These are phyloP conservation scores for Anthoceros angustus DNA, from an alignment of 225 moss, liverwort and hornwort species.

Conservation along the genomic window DNA sequence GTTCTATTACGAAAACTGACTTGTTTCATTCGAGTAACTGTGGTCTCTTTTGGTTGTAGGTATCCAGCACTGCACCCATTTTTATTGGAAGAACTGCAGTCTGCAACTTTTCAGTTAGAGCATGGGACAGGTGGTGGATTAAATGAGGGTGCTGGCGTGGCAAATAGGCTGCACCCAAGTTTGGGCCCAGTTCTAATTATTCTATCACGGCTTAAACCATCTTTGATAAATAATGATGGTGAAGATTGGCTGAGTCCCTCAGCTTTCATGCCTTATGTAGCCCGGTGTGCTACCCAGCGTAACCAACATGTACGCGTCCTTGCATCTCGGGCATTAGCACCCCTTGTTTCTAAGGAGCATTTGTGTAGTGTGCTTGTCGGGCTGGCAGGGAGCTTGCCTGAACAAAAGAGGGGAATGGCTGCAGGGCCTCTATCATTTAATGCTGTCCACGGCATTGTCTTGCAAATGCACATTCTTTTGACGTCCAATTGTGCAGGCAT, in stretches of 20 bases:
- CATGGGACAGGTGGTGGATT: slow-evolving; percentile 29
- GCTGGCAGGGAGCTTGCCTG: slow-evolving; percentile 57
- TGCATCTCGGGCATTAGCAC: slow-evolving; percentile 74
- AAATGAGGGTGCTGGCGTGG: slow-evolving; percentile 47
- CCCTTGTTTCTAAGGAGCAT: slow-evolving; percentile 71
- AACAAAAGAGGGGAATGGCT: slow-evolving; percentile 1
- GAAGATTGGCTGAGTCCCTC: slow-evolving; percentile 95
- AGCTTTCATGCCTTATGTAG: slow-evolving; percentile 80
- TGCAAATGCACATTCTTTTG: slow-evolving; percentile 70
- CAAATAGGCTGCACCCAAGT: slow-evolving; percentile 86
- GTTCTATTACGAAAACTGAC: neutral
- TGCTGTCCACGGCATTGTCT: slow-evolving; percentile 72
- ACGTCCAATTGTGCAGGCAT: slow-evolving; percentile 59
- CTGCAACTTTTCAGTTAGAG: slow-evolving; percentile 80
- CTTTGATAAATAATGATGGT: slow-evolving; percentile 69
- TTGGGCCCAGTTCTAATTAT: slow-evolving; percentile 89
- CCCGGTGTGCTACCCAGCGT: slow-evolving; percentile 73
- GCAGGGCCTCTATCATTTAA: slow-evolving; percentile 28
- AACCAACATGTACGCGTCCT: slow-evolving; percentile 82
- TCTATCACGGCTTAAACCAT: slow-evolving; percentile 87
- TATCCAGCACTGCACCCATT: slow-evolving; percentile 92
- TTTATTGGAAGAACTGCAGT: slow-evolving; percentile 72
- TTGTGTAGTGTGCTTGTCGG: slow-evolving; percentile 36
- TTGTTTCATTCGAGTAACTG: neutral
- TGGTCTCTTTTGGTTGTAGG: slow-evolving; percentile 22